Evolutionary conservation across 768 basidiomycete genomes (phyloP), one percentile per base, ranked within the genome.

Genomic region (Agrocybe praecox): DNA sequence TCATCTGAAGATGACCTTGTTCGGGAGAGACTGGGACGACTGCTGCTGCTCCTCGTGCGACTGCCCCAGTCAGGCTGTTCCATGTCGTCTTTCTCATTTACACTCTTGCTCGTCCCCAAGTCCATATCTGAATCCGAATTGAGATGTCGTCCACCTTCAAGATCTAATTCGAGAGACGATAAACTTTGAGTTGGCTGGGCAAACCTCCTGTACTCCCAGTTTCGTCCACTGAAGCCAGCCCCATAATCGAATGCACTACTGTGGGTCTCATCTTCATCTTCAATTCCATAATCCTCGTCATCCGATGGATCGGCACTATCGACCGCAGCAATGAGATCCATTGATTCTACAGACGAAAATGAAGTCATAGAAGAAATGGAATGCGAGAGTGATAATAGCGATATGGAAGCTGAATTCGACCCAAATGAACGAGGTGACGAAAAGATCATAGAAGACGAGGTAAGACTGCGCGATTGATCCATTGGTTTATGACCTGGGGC

Each of bases 311-410:
- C 36, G 12, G 36, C 36, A 14, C 36, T 40, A 15, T 62, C 46
- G 11, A 45, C 62, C 17, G 53, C 60, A 8, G 60, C 40, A 10
- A 46, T 63, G 17, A 54, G 62, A 32, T 59, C 69, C 34, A 67
- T 55, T 12, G 75, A 80, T 51, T 65, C 65, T 46, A 60, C 62
- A 0, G 75, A 75, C 19, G 69, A 74, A 47, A 65, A 64, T 7
- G 76, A 76, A 9, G 71, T 67, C 14, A 60, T 59, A 5, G 81
- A 60, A 6, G 81, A 82, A 6, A 76, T 64, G 11, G 81, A 76
- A 29, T 76, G 75, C 60, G 81, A 80, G 58, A 77, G 69, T 5
- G 76, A 68, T 22, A 63, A 56, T 3, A 62, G 56, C 14, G 62
- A 64, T 22, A 75, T 74, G 54, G 67, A 72, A 66, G 66, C 17